Conservation (phyloP, 768 basidiomycete species). For the Tulasnella sp. region DNA sequence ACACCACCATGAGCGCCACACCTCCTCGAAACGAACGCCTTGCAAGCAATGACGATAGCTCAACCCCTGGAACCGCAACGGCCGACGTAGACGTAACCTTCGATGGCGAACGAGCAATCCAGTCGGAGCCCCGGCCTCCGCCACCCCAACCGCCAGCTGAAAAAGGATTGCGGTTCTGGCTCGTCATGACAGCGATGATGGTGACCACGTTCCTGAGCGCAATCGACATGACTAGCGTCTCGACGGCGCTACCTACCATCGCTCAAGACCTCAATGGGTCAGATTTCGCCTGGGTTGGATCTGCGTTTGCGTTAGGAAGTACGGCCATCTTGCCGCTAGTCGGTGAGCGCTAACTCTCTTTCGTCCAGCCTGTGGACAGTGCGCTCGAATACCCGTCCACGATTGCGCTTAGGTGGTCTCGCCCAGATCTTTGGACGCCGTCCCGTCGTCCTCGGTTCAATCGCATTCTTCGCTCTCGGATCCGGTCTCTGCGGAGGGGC, state of each 20-base stretch:
- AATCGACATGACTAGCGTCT: constrained; percentile 38
- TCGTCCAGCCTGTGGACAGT: too few relatives aligned
- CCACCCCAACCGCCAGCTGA: neutral
- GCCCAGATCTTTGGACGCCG: constrained; percentile 36
- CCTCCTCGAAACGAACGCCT: neutral
- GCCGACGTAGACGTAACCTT: neutral
- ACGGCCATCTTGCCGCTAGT: constrained; percentile 46
- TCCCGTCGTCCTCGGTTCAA: too few relatives aligned
- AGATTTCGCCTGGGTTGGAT: too few relatives aligned
- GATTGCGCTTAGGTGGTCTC: constrained; percentile 28
- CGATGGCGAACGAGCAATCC: neutral
- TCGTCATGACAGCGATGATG: too few relatives aligned
- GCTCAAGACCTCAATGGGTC: too few relatives aligned
- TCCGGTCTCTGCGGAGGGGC: constrained; percentile 35
- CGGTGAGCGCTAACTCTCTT: constrained; percentile 33
- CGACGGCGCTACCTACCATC: constrained; percentile 43
- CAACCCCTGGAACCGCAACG: neutral
- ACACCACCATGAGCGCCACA: neutral
- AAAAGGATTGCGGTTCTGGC: too few relatives aligned
- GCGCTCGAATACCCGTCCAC: too few relatives aligned
- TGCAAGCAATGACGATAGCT: neutral
- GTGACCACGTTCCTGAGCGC: constrained; percentile 6
- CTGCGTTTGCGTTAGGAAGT: too few relatives aligned
- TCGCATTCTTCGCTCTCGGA: too few relatives aligned
- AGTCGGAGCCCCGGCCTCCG: neutral